phyloP scores from a whole-genome alignment of 352 stramenopile genomes.

The Globisporangium lucens region DNA sequence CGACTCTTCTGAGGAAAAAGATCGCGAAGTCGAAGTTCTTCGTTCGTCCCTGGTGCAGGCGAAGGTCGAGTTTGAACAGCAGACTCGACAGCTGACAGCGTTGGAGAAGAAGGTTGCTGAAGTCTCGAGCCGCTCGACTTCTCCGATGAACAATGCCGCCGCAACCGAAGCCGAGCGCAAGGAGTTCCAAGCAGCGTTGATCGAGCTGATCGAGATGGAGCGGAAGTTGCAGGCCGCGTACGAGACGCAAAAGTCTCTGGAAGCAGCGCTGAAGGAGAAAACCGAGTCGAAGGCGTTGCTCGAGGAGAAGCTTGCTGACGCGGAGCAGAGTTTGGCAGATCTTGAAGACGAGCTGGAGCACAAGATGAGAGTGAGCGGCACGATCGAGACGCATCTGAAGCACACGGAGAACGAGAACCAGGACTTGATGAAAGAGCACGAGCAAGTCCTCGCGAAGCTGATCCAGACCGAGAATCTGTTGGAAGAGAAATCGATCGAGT shows the following conservation, averaged over 20 bases:
- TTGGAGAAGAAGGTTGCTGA: conserved; percentile 58
- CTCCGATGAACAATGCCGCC: conserved; percentile 21
- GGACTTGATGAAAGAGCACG: conserved; percentile 40
- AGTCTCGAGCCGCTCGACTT: conserved; percentile 32
- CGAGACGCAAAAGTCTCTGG: conserved; percentile 50
- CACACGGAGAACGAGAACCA: conserved; percentile 44
- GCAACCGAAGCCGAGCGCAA: conserved; percentile 50
- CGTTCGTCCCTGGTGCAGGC: conserved; percentile 59
- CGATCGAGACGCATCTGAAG: conserved; percentile 49
- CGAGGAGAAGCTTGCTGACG: conserved; percentile 41
- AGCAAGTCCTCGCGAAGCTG: conserved; percentile 44
- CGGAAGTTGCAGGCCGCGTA: conserved; percentile 61
- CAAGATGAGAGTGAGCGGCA: conserved; percentile 47
- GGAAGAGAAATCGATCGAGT: conserved; percentile 65
- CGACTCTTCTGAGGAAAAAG: conserved; percentile 41
- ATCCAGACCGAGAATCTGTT: conserved; percentile 42
- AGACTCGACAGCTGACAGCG: conserved; percentile 51
- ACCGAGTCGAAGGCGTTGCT: conserved; percentile 42
- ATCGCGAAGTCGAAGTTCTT: conserved; percentile 51
- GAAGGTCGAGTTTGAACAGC: conserved; percentile 48
- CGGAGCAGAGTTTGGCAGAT: conserved; percentile 47
- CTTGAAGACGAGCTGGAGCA: conserved; percentile 54
- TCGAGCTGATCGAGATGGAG: conserved; percentile 69
- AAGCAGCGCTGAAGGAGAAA: conserved; percentile 49
- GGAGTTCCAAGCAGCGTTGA: conserved; percentile 56